phyloP scores from a whole-genome alignment of 78 protist species.

The Neovahlkampfia damariscottae region DNA sequence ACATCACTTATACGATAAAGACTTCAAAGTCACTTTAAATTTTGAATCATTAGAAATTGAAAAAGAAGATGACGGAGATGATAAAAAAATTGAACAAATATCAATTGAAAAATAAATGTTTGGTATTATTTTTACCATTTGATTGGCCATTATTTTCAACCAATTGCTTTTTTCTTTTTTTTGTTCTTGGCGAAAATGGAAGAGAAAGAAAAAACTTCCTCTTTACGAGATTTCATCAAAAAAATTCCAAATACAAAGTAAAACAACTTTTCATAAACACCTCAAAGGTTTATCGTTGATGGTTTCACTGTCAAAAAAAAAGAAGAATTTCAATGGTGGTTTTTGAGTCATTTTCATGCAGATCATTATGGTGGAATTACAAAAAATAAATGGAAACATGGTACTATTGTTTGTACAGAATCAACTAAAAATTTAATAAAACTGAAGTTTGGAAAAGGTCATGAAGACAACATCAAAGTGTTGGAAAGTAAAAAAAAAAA shows the following conservation, averaged over 20 bases:
- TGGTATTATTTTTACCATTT: too few relatives aligned
- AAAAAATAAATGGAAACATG: constrained; percentile 20
- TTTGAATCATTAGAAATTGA: too few relatives aligned
- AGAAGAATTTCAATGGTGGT: not conserved
- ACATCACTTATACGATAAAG: not conserved
- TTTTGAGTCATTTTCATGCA: constrained; percentile 64
- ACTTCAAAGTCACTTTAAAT: not conserved
- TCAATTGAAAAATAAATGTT: too few relatives aligned
- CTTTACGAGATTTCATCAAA: too few relatives aligned
- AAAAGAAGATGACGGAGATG: too few relatives aligned
- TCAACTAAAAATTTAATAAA: constrained; percentile 45
- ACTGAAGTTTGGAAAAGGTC: constrained; percentile 25
- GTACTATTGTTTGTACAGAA: constrained; percentile 24
- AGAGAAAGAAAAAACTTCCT: too few relatives aligned
- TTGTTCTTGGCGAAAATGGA: too few relatives aligned
- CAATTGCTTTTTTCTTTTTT: too few relatives aligned
- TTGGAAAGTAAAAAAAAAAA: constrained; percentile 22
- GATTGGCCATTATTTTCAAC: too few relatives aligned
- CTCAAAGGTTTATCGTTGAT: not conserved
- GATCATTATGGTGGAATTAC: constrained; percentile 79
- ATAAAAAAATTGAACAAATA: too few relatives aligned
- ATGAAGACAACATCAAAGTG: not conserved
- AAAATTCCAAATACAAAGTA: too few relatives aligned
- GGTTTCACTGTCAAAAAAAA: not conserved
- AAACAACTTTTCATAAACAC: too few relatives aligned